Percentiles rank a stretch among this genome's conserved stretches.
These are phyloP conservation scores for Saccharomycopsis selenospora DNA, from an alignment of 805 yeast genomes.

Conservation along the genomic window DNA sequence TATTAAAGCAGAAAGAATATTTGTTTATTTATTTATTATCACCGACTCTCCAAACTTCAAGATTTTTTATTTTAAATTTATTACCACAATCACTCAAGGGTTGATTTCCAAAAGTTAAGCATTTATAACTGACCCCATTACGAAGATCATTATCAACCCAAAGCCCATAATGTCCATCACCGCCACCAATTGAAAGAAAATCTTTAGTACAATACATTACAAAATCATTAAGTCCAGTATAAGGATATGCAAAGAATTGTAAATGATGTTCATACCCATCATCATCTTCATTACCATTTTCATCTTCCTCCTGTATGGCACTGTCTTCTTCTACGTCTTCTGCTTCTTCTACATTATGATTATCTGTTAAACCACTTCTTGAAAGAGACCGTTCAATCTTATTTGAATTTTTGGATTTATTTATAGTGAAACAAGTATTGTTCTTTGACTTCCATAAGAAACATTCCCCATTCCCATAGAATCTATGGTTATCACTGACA, in stretches of 20 bases:
- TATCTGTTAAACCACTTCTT: not conserved
- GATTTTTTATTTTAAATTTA: conserved; percentile 41
- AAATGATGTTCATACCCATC: conserved; percentile 26
- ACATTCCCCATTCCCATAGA: conserved; percentile 93
- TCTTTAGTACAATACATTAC: conserved; percentile 72
- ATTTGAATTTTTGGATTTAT: conserved; percentile 16
- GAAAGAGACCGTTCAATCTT: conserved; percentile 1
- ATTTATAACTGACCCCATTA: conserved; percentile 70
- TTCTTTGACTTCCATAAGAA: conserved; percentile 77
- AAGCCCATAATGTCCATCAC: conserved; percentile 86
- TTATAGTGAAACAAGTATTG: conserved; percentile 24
- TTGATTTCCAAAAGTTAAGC: conserved; percentile 88
- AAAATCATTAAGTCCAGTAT: conserved; percentile 83
- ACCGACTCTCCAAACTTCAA: conserved; percentile 20
- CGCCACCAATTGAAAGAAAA: conserved; percentile 82
- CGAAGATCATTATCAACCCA: conserved; percentile 74
- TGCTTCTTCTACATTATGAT: not conserved
- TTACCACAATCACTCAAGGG: conserved; percentile 51
- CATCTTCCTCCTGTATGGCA: conserved; percentile 1
- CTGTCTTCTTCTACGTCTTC: not conserved
- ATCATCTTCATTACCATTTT: conserved; percentile 14
- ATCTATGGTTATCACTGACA: conserved; percentile 56
- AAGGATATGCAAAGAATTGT: conserved; percentile 74
- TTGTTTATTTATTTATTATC: too few species aligned
- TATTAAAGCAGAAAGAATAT: too few species aligned